These are phyloP conservation scores for Lizonia empirigonia DNA, from an alignment of 2,329 filamentous ascomycete species.

Conservation along the genomic window DNA sequence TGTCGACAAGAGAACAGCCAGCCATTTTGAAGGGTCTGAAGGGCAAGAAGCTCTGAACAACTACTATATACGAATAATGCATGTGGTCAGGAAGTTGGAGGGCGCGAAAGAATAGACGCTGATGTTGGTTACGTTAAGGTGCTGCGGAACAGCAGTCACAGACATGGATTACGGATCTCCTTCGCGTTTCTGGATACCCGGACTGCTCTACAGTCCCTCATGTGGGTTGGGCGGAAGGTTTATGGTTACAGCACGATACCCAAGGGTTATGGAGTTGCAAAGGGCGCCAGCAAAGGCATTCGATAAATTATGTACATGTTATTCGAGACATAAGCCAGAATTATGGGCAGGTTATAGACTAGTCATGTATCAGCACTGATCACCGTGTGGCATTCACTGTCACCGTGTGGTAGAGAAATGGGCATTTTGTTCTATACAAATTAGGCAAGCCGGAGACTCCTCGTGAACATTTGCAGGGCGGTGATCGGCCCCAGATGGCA, in stretches of 20 bases:
- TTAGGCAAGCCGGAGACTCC: background rate
- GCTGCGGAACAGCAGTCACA: background rate
- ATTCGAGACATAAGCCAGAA: background rate
- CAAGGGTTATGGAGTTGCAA: slow-evolving; percentile 11
- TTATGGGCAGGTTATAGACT: background rate
- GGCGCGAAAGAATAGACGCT: slow-evolving; percentile 17
- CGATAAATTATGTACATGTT: background rate
- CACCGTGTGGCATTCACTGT: background rate
- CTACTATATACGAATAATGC: slow-evolving; percentile 61
- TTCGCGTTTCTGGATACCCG: slow-evolving; percentile 11
- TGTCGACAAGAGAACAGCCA: slow-evolving; percentile 54
- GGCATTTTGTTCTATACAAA: background rate
- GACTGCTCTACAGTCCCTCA: background rate
- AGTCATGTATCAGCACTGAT: background rate
- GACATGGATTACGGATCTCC: slow-evolving; percentile 5
- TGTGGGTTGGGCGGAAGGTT: slow-evolving; percentile 13
- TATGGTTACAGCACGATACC: slow-evolving; percentile 24
- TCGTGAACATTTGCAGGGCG: slow-evolving; percentile 1
- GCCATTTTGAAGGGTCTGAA: slow-evolving; percentile 54
- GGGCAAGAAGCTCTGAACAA: slow-evolving; percentile 53
- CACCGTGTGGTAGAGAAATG: background rate
- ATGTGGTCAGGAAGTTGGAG: slow-evolving; percentile 57
- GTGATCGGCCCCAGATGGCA: background rate
- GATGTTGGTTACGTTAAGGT: background rate
- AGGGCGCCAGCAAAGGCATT: slow-evolving; percentile 4